Conservation (phyloP, 257 asterid species). For the Scutellaria baicalensis region DNA sequence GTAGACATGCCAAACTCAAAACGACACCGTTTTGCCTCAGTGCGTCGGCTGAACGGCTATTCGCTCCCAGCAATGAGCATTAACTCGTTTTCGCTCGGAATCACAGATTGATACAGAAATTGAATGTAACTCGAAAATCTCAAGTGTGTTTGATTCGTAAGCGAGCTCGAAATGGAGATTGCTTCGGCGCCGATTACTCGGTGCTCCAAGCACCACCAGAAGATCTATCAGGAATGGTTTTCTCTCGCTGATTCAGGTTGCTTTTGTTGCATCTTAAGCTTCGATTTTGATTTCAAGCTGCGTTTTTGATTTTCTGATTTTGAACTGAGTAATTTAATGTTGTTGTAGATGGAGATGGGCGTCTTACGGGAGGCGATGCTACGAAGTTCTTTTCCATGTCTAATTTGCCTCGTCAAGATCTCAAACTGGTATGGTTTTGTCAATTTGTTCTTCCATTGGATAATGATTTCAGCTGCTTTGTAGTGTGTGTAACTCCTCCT, state of each 20-base stretch:
- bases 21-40: conserved; percentile 10
- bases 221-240: conserved; percentile 83
- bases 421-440: conserved; percentile 51
- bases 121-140: background rate
- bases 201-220: conserved; percentile 75
- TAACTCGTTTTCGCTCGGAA: background rate
- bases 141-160: background rate
- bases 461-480: background rate
- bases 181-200: conserved; percentile 72
- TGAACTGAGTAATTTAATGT: background rate
- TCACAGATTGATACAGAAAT: background rate
- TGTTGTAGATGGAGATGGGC: conserved; percentile 82
- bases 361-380: conserved; percentile 81
- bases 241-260: conserved; percentile 75
- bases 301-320: background rate
- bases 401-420: conserved; percentile 81
- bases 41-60: background rate
- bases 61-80: background rate
- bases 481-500: background rate
- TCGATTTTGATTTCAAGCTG: background rate
- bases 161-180: conserved; percentile 53
- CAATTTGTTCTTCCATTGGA: background rate
- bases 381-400: conserved; percentile 82
- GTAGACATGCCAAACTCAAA: background rate
- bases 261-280: background rate